Evolutionary conservation across 192 early-diverging fungal species (phyloP).

Genomic region (Podila minutissima): DNA sequence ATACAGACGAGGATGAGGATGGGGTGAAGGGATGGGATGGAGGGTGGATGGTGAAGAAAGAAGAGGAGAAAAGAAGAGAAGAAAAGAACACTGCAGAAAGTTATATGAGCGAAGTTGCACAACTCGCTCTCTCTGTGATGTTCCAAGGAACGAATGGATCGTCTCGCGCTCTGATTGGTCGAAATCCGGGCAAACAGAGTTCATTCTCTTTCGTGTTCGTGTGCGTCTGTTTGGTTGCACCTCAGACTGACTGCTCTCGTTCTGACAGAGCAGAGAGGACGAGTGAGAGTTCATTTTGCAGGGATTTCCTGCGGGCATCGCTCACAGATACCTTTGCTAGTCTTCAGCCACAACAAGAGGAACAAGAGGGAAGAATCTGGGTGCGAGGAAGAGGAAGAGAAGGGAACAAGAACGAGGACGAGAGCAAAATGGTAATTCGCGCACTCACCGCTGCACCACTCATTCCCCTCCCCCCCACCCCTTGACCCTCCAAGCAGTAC

Average conservation of each 20-base stretch:
- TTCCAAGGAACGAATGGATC: conserved; percentile 2
- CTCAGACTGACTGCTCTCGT: not conserved
- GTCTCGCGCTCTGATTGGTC: conserved; percentile 52
- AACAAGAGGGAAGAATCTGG: not conserved
- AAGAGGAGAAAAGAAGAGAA: conserved; percentile 5
- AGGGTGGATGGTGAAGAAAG: not conserved
- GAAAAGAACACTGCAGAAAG: conserved; percentile 9
- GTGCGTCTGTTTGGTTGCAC: not conserved
- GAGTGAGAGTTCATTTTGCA: not conserved
- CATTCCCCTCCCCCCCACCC: not conserved
- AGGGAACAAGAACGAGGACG: too few species aligned
- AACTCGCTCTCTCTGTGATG: not conserved
- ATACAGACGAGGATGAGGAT: conserved; percentile 4
- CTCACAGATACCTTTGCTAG: not conserved
- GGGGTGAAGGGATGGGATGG: not conserved
- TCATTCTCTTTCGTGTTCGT: not conserved
- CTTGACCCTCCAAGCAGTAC: not conserved
- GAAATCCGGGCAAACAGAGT: not conserved
- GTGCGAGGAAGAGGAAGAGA: not conserved
- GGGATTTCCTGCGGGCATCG: not conserved
- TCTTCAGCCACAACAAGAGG: not conserved
- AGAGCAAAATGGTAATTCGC: too few species aligned
- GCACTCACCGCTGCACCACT: not conserved
- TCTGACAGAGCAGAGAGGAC: not conserved
- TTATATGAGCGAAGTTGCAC: not conserved